A percentile compares a stretch with the other conserved stretches of the same genome.
Evolutionary conservation across 495 filamentous ascomycete genomes (phyloP).

Genomic region (Daldinia bambusicola): DNA sequence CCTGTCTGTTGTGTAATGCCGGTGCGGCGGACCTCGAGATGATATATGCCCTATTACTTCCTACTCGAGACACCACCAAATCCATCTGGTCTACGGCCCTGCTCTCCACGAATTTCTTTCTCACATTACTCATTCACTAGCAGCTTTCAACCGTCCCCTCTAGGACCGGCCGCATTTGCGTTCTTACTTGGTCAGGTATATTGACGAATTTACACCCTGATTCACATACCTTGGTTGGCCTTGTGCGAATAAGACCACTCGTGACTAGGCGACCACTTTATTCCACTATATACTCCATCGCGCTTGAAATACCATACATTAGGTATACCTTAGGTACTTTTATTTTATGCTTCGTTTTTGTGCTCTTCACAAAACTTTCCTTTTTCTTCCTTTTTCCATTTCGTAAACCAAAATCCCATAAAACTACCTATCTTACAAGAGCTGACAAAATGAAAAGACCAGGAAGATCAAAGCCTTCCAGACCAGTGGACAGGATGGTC

Average conservation of each 20-base stretch:
- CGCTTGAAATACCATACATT: background rate
- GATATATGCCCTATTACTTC: constrained; percentile 25
- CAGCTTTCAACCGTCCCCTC: background rate
- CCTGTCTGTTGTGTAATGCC: constrained; percentile 34
- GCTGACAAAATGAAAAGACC: constrained; percentile 15
- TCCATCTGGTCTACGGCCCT: constrained; percentile 13
- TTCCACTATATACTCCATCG: background rate
- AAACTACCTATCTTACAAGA: background rate
- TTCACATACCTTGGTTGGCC: constrained; percentile 8
- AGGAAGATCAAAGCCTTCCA: background rate
- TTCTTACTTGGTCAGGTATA: background rate
- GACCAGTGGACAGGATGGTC: constrained; percentile 38
- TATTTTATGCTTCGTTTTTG: background rate
- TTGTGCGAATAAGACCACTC: background rate
- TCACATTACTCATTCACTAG: constrained; percentile 11
- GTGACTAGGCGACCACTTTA: background rate
- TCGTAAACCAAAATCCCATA: too few relatives aligned
- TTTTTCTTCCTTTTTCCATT: background rate
- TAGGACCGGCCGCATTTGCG: background rate
- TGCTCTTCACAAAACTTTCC: background rate
- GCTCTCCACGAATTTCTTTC: constrained; percentile 1
- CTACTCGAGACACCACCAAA: constrained; percentile 25
- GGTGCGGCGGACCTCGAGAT: constrained; percentile 27
- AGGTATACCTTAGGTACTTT: constrained; percentile 2
- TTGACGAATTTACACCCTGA: background rate